These are phyloP conservation scores for Phytophthora constricta DNA, from an alignment of 352 stramenopile genomes.

Conservation along the genomic window DNA sequence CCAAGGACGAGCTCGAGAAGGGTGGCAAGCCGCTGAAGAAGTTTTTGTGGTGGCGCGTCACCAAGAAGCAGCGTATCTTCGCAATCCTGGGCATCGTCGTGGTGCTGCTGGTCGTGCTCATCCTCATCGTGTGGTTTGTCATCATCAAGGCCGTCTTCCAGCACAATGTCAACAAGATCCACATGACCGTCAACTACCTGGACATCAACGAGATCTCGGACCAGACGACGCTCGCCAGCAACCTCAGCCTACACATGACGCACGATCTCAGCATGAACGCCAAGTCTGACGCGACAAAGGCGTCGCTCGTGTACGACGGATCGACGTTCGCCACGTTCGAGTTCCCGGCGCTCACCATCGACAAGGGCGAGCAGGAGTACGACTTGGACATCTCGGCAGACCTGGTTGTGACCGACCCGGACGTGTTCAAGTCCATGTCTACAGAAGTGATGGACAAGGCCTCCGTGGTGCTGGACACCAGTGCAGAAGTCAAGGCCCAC, in stretches of 20 bases:
- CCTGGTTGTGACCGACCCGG: slow-evolving; percentile 46
- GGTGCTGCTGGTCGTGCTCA: slow-evolving; percentile 48
- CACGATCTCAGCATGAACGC: slow-evolving; percentile 54
- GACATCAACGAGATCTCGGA: slow-evolving; percentile 64
- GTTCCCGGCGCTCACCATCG: slow-evolving; percentile 56
- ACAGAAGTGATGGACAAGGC: slow-evolving; percentile 45
- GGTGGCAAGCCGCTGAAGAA: slow-evolving; percentile 39
- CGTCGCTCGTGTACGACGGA: slow-evolving; percentile 50
- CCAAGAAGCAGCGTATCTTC: slow-evolving; percentile 58
- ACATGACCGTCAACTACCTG: slow-evolving; percentile 69
- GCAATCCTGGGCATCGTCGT: slow-evolving; percentile 51
- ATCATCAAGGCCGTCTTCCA: slow-evolving; percentile 68
- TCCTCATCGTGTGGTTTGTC: slow-evolving; percentile 64
- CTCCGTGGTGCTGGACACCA: slow-evolving; percentile 50
- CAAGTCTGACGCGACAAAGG: slow-evolving; percentile 50
- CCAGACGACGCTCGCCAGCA: slow-evolving; percentile 46
- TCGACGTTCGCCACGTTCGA: slow-evolving; percentile 53
- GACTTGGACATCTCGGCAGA: slow-evolving; percentile 42
- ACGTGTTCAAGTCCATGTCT: slow-evolving; percentile 56
- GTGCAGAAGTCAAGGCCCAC: slow-evolving; percentile 50
- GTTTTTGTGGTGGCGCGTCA: slow-evolving; percentile 63
- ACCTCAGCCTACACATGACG: slow-evolving; percentile 58
- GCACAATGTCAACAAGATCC: slow-evolving; percentile 61
- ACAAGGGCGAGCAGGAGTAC: slow-evolving; percentile 43
- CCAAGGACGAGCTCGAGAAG: slow-evolving; percentile 38